phyloP scores from a whole-genome alignment of 2,329 filamentous ascomycete species.

The Phialophora macrospora region DNA sequence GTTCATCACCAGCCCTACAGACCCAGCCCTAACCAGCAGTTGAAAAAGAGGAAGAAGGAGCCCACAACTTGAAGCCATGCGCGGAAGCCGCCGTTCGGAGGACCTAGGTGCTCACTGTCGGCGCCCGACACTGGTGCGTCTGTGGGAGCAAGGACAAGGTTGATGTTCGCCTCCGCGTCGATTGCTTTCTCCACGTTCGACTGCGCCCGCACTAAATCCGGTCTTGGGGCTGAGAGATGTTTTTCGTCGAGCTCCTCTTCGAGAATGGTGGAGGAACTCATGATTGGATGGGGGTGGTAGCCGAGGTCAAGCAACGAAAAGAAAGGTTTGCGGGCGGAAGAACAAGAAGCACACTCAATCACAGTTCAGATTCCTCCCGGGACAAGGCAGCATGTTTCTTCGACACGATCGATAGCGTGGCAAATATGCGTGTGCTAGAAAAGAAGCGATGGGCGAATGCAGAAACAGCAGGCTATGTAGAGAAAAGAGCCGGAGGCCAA shows the following conservation, averaged over 20 bases:
- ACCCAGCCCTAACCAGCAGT: slow-evolving; percentile 39
- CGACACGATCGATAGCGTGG: background rate
- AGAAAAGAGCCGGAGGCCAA: background rate
- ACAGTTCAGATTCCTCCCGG: background rate
- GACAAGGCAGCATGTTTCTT: background rate
- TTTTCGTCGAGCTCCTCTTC: slow-evolving; percentile 23
- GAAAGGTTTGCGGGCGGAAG: background rate
- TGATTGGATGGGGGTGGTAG: slow-evolving; percentile 6
- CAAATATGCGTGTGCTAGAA: slow-evolving; percentile 1
- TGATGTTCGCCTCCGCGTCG: slow-evolving; percentile 33
- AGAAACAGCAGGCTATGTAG: slow-evolving; percentile 2
- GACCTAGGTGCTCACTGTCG: slow-evolving; percentile 25
- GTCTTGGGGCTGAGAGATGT: slow-evolving; percentile 7
- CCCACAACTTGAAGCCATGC: slow-evolving; percentile 46
- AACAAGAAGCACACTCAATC: background rate
- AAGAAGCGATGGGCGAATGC: background rate
- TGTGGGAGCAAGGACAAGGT: slow-evolving; percentile 2
- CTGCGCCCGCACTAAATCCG: slow-evolving; percentile 17
- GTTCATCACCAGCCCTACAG: background rate
- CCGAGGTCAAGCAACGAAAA: background rate
- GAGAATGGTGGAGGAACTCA: slow-evolving; percentile 30
- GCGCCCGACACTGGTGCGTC: slow-evolving; percentile 7
- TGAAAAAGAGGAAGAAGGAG: slow-evolving; percentile 44
- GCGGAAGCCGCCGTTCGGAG: slow-evolving; percentile 42
- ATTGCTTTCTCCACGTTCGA: slow-evolving; percentile 29